A percentile compares a stretch with the other conserved stretches of the same genome.
Conservation (phyloP, 2,329 filamentous ascomycete genomes). For the Sporothrix humicola region DNA sequence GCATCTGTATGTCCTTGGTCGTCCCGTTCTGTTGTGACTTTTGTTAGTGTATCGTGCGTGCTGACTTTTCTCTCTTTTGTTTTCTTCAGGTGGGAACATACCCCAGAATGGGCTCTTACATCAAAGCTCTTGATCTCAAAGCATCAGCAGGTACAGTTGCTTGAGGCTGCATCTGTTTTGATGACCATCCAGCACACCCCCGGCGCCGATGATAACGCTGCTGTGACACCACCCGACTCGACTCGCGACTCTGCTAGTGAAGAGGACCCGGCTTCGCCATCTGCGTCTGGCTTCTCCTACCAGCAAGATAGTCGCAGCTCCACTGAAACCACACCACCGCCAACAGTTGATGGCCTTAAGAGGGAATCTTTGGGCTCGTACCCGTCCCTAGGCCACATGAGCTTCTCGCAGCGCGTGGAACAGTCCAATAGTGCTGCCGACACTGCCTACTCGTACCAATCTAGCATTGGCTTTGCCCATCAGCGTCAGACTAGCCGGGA, state of each 20-base stretch:
- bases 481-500: constrained; percentile 76
- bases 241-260: constrained; percentile 76
- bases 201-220: constrained; percentile 41
- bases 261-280: constrained; percentile 79
- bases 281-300: constrained; percentile 80
- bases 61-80: constrained; percentile 49
- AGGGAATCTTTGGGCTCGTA: constrained; percentile 51
- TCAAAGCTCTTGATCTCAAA: constrained; percentile 99
- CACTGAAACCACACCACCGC: constrained; percentile 89
- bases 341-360: constrained; percentile 56
- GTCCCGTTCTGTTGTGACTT: constrained; percentile 48
- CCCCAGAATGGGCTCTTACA: constrained; percentile 95
- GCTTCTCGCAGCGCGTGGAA: constrained; percentile 46
- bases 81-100: constrained; percentile 95
- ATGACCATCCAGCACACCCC: constrained; percentile 77
- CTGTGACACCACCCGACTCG: constrained; percentile 64
- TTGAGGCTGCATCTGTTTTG: constrained; percentile 95
- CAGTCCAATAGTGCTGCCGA: constrained; percentile 40
- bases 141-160: constrained; percentile 96
- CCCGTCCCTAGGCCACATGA: constrained; percentile 58
- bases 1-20: constrained; percentile 89
- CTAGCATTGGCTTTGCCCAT: constrained; percentile 44
- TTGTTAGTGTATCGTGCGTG: constrained; percentile 38
- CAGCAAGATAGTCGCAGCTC: constrained; percentile 80
- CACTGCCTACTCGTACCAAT: constrained; percentile 82